These are phyloP conservation scores for Aspergillus flavus DNA, from an alignment of 2,329 filamentous ascomycete species.

Conservation along the genomic window DNA sequence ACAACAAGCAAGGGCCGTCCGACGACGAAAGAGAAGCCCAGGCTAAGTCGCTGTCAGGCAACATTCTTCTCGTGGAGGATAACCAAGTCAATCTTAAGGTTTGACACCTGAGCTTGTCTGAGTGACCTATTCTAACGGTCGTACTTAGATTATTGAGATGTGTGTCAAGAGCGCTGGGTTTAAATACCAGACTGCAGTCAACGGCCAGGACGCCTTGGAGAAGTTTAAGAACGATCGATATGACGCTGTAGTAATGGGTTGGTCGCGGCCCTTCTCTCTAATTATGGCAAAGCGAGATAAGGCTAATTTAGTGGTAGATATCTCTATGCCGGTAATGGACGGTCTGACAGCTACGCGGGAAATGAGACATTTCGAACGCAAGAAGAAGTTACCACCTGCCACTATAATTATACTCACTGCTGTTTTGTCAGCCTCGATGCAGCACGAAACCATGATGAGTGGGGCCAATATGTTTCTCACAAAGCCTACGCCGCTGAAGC, in stretches of 20 bases:
- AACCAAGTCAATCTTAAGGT: constrained; percentile 44
- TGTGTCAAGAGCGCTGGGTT: constrained; percentile 19
- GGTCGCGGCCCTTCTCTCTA: neutral
- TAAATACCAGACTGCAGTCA: constrained; percentile 17
- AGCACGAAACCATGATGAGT: constrained; percentile 29
- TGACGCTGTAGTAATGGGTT: constrained; percentile 27
- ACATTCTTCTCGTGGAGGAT: constrained; percentile 39
- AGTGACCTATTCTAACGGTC: neutral
- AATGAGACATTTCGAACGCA: constrained; percentile 29
- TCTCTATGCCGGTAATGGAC: constrained; percentile 40
- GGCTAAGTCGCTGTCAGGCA: neutral
- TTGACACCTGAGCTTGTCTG: neutral
- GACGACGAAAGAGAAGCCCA: neutral
- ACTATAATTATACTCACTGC: constrained; percentile 31
- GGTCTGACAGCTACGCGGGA: constrained; percentile 31
- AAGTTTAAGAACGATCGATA: constrained; percentile 13
- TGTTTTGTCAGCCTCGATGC: constrained; percentile 28
- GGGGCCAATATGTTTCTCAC: constrained; percentile 33
- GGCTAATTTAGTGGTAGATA: constrained; percentile 22
- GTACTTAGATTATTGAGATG: constrained; percentile 17
- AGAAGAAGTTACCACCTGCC: constrained; percentile 7
- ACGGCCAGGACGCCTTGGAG: constrained; percentile 22
- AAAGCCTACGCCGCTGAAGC: constrained; percentile 31
- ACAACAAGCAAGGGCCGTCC: neutral
- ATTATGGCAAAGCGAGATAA: neutral